Conservation (phyloP, 805 yeast species). For the Jamesozyma jinghongensis region DNA sequence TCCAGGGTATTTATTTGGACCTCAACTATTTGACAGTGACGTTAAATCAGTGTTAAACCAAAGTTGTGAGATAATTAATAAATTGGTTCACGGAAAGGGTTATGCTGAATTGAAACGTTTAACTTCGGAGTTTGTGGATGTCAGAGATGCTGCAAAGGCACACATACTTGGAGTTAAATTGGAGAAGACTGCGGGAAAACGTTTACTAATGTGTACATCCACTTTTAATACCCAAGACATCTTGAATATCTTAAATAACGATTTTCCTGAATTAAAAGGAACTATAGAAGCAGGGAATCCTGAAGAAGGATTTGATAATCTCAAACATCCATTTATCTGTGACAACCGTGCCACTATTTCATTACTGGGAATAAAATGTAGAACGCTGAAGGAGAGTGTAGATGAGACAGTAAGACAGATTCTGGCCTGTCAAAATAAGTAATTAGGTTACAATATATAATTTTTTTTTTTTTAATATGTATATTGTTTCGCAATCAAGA, state of each 20-base stretch:
- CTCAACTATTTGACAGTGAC: neutral
- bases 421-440: no score
- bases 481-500: no score
- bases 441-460: no score
- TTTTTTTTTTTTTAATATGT: no score
- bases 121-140: neutral
- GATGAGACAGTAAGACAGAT: neutral
- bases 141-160: constrained; percentile 1
- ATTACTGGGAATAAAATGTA: neutral
- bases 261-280: neutral
- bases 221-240: constrained; percentile 1
- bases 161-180: neutral
- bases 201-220: neutral
- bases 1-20: constrained; percentile 1
- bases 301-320: neutral
- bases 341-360: neutral
- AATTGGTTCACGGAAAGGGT: neutral
- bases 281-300: neutral
- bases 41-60: neutral
- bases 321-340: no score
- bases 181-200: neutral
- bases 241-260: neutral
- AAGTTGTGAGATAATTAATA: neutral
- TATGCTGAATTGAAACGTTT: neutral
- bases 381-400: neutral